phyloP scores from a whole-genome alignment of 805 yeast species.

The Nematodospora valgi region DNA sequence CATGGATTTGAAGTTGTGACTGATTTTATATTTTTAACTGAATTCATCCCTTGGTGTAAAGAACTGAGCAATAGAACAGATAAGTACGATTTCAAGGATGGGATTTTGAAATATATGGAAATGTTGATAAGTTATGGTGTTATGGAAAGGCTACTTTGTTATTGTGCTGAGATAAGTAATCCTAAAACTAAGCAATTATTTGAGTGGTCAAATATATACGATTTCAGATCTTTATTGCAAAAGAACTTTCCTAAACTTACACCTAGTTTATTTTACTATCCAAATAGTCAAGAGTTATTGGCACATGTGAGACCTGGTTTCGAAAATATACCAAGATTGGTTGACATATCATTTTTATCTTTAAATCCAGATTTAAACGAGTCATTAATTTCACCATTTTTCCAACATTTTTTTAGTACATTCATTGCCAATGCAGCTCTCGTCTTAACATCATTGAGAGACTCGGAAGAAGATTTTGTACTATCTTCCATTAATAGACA shows the following conservation, averaged over 20 bases:
- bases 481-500: conserved; percentile 43
- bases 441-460: conserved; percentile 62
- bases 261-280: conserved; percentile 52
- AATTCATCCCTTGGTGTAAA: conserved; percentile 69
- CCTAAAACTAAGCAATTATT: conserved; percentile 29
- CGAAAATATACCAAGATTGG: conserved; percentile 27
- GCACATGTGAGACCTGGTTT: conserved; percentile 25
- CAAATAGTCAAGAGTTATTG: conserved; percentile 33
- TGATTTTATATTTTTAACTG: conserved; percentile 49
- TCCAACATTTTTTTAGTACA: conserved; percentile 50
- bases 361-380: conserved; percentile 23
- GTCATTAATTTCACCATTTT: conserved; percentile 31
- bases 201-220: conserved; percentile 53
- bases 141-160: conserved; percentile 60
- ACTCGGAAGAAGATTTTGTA: conserved; percentile 70
- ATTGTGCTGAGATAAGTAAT: conserved; percentile 54
- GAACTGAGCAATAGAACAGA: conserved; percentile 34
- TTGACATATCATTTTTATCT: conserved; percentile 20
- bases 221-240: conserved; percentile 64
- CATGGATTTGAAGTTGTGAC: conserved; percentile 42
- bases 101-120: conserved; percentile 59
- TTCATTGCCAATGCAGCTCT: conserved; percentile 66
- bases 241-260: conserved; percentile 57
- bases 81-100: conserved; percentile 50
- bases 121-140: conserved; percentile 62